These are phyloP conservation scores for Tetracladium setigerum DNA, from an alignment of 495 filamentous ascomycete species.

Conservation along the genomic window DNA sequence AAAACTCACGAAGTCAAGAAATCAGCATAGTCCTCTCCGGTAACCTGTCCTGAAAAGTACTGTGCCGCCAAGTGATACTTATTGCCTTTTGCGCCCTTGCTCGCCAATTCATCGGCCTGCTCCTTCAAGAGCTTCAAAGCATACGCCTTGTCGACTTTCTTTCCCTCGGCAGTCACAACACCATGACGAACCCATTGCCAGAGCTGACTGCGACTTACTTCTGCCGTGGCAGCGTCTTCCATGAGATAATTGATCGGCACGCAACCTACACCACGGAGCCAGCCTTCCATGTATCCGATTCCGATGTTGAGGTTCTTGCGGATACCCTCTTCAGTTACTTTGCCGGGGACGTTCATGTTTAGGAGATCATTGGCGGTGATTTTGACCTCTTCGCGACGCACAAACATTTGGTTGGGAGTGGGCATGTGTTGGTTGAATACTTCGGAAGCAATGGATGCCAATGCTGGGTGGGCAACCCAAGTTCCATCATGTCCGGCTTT, in stretches of 20 bases:
- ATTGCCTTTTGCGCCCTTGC: constrained; percentile 79
- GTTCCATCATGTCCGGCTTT: constrained; percentile 91
- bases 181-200: constrained; percentile 96
- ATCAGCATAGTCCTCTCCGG: constrained; percentile 94
- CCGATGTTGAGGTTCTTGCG: constrained; percentile 98
- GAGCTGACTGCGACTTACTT: constrained; percentile 85
- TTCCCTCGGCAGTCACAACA: constrained; percentile 79
- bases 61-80: constrained; percentile 85
- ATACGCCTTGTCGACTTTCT: constrained; percentile 87
- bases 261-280: constrained; percentile 90
- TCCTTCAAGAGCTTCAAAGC: constrained; percentile 81
- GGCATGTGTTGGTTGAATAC: constrained; percentile 99
- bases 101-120: constrained; percentile 66
- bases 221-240: constrained; percentile 97
- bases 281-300: constrained; percentile 97
- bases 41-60: constrained; percentile 90
- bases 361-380: constrained; percentile 85
- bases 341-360: constrained; percentile 96
- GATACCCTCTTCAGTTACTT: constrained; percentile 92
- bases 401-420: constrained; percentile 92
- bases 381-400: constrained; percentile 82
- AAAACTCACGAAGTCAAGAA: constrained; percentile 75
- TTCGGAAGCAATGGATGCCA: constrained; percentile 81
- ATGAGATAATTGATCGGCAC: constrained; percentile 99
- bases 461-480: constrained; percentile 95